Conservation (phyloP, 805 yeast genomes). For the Starmerella ratchasimensis region DNA sequence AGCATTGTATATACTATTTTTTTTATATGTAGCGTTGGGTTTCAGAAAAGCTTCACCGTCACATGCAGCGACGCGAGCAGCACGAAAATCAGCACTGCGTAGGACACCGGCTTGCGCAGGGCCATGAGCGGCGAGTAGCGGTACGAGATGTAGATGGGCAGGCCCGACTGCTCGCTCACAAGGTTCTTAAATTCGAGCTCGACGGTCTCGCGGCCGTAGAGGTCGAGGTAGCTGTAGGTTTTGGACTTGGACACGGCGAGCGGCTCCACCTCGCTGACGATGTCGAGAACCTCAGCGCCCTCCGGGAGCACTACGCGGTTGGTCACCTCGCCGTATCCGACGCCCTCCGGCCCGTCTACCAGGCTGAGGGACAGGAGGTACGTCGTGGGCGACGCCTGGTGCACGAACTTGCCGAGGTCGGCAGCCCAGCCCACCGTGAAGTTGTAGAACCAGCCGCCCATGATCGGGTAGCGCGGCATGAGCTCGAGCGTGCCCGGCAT, state of each 20-base stretch:
- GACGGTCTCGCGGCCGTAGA: constrained; percentile 65
- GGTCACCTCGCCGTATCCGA: constrained; percentile 44
- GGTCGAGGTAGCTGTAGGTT: constrained; percentile 43
- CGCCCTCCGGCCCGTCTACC: constrained; percentile 53
- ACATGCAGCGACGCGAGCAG: constrained; percentile 33
- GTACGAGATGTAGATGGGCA: constrained; percentile 50
- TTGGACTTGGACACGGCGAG: constrained; percentile 2
- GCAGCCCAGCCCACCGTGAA: constrained; percentile 92
- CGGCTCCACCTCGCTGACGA: constrained; percentile 36
- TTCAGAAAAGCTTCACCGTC: not conserved
- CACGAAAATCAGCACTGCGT: constrained; percentile 36
- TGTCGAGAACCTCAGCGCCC: constrained; percentile 48
- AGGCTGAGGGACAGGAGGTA: constrained; percentile 58
- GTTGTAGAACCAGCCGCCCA: constrained; percentile 93
- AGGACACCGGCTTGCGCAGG: constrained; percentile 47
- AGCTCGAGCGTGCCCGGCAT: constrained; percentile 36
- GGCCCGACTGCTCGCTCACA: constrained; percentile 50
- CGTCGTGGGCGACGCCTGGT: constrained; percentile 32
- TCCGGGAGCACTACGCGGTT: constrained; percentile 71
- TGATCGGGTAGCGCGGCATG: constrained; percentile 83
- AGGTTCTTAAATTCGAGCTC: constrained; percentile 46
- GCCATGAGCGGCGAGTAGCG: constrained; percentile 40
- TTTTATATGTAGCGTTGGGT: not conserved
- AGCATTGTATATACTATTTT: not conserved
- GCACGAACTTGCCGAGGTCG: constrained; percentile 40